Evolutionary conservation across 805 yeast species (phyloP), one percentile per base, ranked within the genome.

Genomic region (Brettanomyces custersianus): DNA sequence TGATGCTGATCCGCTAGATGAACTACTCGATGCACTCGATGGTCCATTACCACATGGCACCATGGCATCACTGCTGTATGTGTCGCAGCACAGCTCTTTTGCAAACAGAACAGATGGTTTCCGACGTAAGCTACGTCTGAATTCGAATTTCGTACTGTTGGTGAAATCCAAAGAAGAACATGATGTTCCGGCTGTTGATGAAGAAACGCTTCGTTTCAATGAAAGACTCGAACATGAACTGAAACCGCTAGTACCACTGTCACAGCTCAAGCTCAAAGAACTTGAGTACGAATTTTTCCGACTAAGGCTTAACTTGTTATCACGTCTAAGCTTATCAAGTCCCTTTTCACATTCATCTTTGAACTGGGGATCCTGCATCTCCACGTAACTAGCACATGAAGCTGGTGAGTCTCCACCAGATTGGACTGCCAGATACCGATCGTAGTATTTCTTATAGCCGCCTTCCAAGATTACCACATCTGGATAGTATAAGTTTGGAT

Each of bases 401-500:
- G 12, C 20, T 18, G 13, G 20, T 6, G 32, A 95, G 95, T 41
- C 54, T 64, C 53, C 96, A 87, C 30, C 17, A 15, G 17, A 9
- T 11, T 19, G 10, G 23, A 8, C 15, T 11, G 73, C 66, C 24
- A 42, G 43, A 52, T 66, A 75, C 21, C 57, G 55, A 33, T 77
- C 77, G 57, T 67, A 88, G 51, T 88, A 92, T 26, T 66, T 65
- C 53, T 80, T 78, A 65, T 92, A 92, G 10, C 98, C 98, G 20
- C 97, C 97, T 43, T 86, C 83, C 31, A 92, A 65, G 23, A 92
- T 76, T 25, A 85, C 77, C 29, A 92, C 76, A 59, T 92, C 95
- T 2, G 98, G 98, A 53, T 80, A 92, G 44, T 72, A 74, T 38
- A 92, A 65, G 41, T 71, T 63, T 0, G 98, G 98, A 58, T 92